Conservation (phyloP, 176 grass and related monocot species). For the Thalia dealbata region DNA sequence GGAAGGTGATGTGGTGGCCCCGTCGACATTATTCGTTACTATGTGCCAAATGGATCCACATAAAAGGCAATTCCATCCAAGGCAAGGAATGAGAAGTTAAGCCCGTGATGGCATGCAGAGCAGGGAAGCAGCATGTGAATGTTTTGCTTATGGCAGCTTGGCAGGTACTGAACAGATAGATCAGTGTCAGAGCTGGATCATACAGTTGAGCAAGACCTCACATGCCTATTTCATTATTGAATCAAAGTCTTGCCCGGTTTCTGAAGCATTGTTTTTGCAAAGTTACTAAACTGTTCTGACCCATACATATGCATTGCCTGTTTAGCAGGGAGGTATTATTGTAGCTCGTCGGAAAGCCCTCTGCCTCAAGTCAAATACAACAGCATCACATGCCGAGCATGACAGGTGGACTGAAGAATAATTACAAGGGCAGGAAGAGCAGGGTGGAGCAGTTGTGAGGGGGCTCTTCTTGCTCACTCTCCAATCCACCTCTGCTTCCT, state of each 20-base stretch:
- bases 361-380: slow-evolving; percentile 2
- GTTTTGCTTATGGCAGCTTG: neutral
- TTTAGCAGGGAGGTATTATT: neutral
- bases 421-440: neutral
- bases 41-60: neutral
- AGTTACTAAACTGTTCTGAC: neutral
- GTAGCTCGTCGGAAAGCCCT: neutral
- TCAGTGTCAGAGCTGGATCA: neutral
- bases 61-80: neutral
- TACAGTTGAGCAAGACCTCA: neutral
- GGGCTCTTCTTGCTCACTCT: too few relatives aligned
- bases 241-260: neutral
- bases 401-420: neutral
- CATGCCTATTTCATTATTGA: neutral
- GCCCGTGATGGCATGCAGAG: neutral
- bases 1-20: neutral
- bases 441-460: neutral
- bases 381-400: slow-evolving; percentile 1
- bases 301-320: neutral
- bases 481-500: neutral
- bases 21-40: neutral
- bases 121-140: neutral
- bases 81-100: neutral
- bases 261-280: too few relatives aligned
- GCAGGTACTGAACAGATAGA: neutral